Base-by-base conservation (phyloP, 495 filamentous ascomycete species). In the Lepraria neglecta region DNA sequence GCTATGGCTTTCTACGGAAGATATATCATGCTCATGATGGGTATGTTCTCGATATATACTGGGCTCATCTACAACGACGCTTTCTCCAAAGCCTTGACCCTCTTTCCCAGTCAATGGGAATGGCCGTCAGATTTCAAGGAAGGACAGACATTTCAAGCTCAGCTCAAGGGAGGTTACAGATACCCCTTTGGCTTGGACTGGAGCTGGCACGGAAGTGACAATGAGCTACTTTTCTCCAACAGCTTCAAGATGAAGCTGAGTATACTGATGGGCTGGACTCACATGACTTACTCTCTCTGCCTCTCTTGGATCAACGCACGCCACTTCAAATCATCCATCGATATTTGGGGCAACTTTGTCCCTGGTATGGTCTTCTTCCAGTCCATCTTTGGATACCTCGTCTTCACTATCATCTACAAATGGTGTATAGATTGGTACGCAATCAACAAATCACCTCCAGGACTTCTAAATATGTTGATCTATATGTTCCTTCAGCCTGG, bases 231-330 rank as follows among this genome's bases (percentile, higher is more conserved):
- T 27, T 99, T 97, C 77, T 84, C 82, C 65, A 97, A 99, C 86
- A 92, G 88, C 74, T 91, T 92, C 83, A 99, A 99, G 84, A 97
- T 99, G 94, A 99, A 99, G 80, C 87, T 98, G 72, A 91, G 88
- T 78, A 95, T 99, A 69, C 77, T 97, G 61, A 78, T 99, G 67
- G 94, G 94, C 55, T 99, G 94, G 94, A 81, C 82, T 63, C 92
- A 97, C 75, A 98, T 98, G 94, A 97, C 94, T 14, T 98, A 94
- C 72, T 96, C 95, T 44, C 84, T 99, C 60, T 90, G 88, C 78
- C 84, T 95, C 64, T 89, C 95, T 43, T 91, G 88, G 71, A 80
- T 95, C 78, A 99, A 99, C 66, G 90, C 90, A 50, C 86, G 88
- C 19, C 88, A 96, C 70, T 99, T 97, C 81, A 92, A 92, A 76